Conservation (phyloP, 2,329 filamentous ascomycete genomes). For the Calonectria multiphialidica region DNA sequence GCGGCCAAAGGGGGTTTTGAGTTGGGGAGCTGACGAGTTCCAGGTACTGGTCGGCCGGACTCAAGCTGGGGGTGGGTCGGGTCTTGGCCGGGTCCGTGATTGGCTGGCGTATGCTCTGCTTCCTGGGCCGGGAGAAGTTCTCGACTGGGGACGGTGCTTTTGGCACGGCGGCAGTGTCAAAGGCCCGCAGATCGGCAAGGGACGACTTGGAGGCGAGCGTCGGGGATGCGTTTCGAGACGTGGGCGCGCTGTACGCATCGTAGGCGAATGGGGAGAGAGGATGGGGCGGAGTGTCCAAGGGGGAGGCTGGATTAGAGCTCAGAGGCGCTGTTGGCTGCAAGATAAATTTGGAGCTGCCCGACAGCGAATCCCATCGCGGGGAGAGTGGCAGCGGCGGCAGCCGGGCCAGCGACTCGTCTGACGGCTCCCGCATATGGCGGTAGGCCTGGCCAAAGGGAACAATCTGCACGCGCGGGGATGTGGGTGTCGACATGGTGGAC, state of each 20-base stretch:
- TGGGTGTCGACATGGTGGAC: constrained; percentile 35
- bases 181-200: constrained; percentile 49
- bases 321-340: constrained; percentile 35
- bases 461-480: constrained; percentile 39
- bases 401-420: constrained; percentile 40
- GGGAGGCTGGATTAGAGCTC: constrained; percentile 37
- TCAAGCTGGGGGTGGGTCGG: constrained; percentile 45
- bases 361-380: constrained; percentile 60
- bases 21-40: constrained; percentile 44
- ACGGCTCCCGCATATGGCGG: constrained; percentile 35
- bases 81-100: constrained; percentile 49
- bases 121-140: constrained; percentile 72
- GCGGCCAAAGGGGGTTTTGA: constrained; percentile 54
- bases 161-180: constrained; percentile 53
- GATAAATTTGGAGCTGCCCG: constrained; percentile 44
- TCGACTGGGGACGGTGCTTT: constrained; percentile 57
- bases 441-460: constrained; percentile 39
- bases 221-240: constrained; percentile 46
- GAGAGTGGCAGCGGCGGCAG: constrained; percentile 52
- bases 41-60: constrained; percentile 45
- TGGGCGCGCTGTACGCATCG: constrained; percentile 36
- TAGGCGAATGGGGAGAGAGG: constrained; percentile 41
- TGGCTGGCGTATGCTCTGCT: constrained; percentile 63
- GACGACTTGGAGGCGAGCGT: constrained; percentile 48
- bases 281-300: constrained; percentile 41